A percentile compares a stretch with the other conserved stretches of the same genome.
Evolutionary conservation across 495 filamentous ascomycete species (phyloP).

Genomic region (Umbilicaria muhlenbergii): DNA sequence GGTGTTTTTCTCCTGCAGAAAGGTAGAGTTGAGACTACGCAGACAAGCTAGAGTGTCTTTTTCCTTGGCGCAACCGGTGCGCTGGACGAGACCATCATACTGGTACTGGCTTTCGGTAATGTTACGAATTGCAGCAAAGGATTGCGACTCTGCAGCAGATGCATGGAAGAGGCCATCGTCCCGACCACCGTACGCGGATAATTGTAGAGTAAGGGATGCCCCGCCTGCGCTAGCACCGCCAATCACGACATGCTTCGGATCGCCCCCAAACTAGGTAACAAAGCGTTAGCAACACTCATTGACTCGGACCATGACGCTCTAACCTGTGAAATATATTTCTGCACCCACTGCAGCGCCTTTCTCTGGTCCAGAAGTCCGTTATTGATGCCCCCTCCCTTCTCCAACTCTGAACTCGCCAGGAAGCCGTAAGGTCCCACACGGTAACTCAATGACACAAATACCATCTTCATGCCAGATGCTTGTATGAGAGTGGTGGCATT

Average conservation of each 20-base stretch:
- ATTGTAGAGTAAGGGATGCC: slow-evolving; percentile 47
- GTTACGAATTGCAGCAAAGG: slow-evolving; percentile 44
- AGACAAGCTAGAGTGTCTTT: slow-evolving; percentile 41
- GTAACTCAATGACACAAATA: slow-evolving; percentile 67
- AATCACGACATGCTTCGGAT: slow-evolving; percentile 55
- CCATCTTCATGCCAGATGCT: slow-evolving; percentile 40
- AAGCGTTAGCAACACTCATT: slow-evolving; percentile 1
- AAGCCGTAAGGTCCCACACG: slow-evolving; percentile 64
- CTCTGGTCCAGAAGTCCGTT: slow-evolving; percentile 59
- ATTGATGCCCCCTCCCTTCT: slow-evolving; percentile 40
- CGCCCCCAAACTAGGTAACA: slow-evolving; percentile 54
- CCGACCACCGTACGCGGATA: slow-evolving; percentile 44
- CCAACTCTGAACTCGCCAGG: slow-evolving; percentile 44
- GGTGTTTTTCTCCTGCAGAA: slow-evolving; percentile 37
- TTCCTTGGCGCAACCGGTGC: slow-evolving; percentile 33
- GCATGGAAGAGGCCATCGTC: slow-evolving; percentile 44
- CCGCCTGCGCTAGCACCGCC: slow-evolving; percentile 60
- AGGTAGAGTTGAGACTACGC: slow-evolving; percentile 29
- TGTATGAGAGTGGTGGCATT: slow-evolving; percentile 46
- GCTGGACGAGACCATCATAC: slow-evolving; percentile 43
- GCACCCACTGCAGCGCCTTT: slow-evolving; percentile 53
- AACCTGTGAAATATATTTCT: slow-evolving; percentile 42
- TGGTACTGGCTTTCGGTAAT: slow-evolving; percentile 45
- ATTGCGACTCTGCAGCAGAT: slow-evolving; percentile 48
- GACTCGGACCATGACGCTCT: not conserved